Evolutionary conservation across 495 filamentous ascomycete genomes (phyloP), one percentile per base, ranked within the genome.

Genomic region (Penicillium macrosclerotiorum): DNA sequence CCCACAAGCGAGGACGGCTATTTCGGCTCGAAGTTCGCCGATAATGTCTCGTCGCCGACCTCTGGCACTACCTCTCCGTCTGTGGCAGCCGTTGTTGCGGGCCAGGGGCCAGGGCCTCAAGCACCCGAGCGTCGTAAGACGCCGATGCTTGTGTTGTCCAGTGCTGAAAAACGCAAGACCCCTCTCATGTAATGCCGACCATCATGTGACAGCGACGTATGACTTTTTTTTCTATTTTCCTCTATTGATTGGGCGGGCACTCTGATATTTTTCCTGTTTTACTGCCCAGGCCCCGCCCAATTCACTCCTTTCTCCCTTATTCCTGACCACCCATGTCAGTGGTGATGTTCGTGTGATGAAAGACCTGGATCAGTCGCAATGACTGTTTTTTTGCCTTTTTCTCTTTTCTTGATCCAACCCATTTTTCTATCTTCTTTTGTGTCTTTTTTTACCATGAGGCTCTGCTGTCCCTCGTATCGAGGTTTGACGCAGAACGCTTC

Each of bases 121-220:
- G 69, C 66, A 54, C 76, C 78, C 30, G 83, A 83, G 37, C 78
- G 84, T 61, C 85, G 87, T 60, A 92, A 84, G 78, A 86, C 85
- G 37, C 84, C 89, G 8, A 84, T 89, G 77, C 80, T 95, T 63
- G 85, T 96, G 48, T 77, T 95, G 37, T 90, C 83, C 45, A 89
- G 83, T 60, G 88, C 87, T 45, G 90, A 94, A 71, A 95, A 95
- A 81, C 85, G 90, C 61, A 95, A 89, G 75, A 86, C 80, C 63
- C 75, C 83, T 37, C 70, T 85, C 59, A 65, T 73, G 62, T 73
- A 67, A 75, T 66, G 59, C 60, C 64, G 55, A 64, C 55, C 60
- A 58, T 67, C 65, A 65, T 68, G 65, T 67, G 67, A 69, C 60
- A 60, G 62, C 63, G 62, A 68, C 55, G 60, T 67, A 68, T 63